Base-by-base conservation (phyloP, 176 grass and related monocot species). In the Avena insularis region DNA sequence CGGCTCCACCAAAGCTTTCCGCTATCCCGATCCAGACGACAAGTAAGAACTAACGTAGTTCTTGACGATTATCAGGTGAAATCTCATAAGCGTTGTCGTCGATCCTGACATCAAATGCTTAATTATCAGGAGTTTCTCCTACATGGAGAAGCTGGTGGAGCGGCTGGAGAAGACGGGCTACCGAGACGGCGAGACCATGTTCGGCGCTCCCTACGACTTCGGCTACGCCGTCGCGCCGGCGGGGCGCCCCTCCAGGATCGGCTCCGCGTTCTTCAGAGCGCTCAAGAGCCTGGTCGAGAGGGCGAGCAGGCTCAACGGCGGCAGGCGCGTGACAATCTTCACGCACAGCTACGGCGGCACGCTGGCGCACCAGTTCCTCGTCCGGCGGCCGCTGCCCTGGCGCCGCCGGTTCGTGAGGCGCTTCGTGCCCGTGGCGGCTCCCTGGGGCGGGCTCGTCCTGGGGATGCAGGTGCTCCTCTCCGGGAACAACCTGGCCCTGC, bases 161-260 rank as follows among this genome's bases (percentile, higher is more conserved):
- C 29, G 65, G 4, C 48, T 93, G 65, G 83, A 93, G 60, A 10
- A 25, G 54, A 8, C 49, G 16, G 89, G 92, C 19, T 93, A 93
- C 86, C 35, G 65, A 51, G 92, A 93, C 19, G 75, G 78, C 23
- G 25, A 53, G 25, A 94, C 46, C 60, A 87, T 94, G 20, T 94
- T 94, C 29, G 86, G 86, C 11, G 89, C 89, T 12, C 92, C 92
- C 0, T 94, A 94, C 63, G 89, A 91, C 65, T 94, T 94, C 83
- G 84, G 89, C 0, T 89, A 91, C 67, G 79, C 83, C n/a, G 83
- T 91, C 9, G 86, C 89, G 48, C n/a, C 79, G 40, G 15, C 20
- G 4, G 83, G 83, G 59, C 89, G 82, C 77, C 68, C 60, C 1
- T 82, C 83, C 4, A 47, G 35, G 16, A 76, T 79, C 12, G 86